phyloP scores from a whole-genome alignment of 192 early-diverging fungal species.

The Backusella morwellensis region DNA sequence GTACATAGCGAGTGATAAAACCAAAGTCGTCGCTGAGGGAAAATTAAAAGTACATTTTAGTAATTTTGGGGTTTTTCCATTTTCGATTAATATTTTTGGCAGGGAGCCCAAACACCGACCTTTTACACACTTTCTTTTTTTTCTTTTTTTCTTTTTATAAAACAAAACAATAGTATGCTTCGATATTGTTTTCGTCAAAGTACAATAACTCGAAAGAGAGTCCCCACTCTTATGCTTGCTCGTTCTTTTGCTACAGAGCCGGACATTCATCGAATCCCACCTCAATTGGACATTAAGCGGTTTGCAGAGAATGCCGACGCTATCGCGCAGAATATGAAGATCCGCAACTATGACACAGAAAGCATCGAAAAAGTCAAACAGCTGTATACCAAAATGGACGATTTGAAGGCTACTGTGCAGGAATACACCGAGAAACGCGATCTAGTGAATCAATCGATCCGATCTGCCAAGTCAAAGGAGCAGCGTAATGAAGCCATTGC shows the following conservation, averaged over 20 bases:
- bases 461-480: slow-evolving; percentile 24
- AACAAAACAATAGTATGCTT: neutral
- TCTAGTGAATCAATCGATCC: slow-evolving; percentile 17
- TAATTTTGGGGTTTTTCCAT: neutral
- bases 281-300: slow-evolving; percentile 25
- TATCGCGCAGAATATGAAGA: slow-evolving; percentile 26
- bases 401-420: slow-evolving; percentile 1
- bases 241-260: neutral
- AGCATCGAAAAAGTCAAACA: slow-evolving; percentile 8
- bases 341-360: slow-evolving; percentile 24
- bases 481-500: slow-evolving; percentile 38
- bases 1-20: too few relatives aligned
- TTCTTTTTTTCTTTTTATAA: neutral
- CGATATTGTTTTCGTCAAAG: neutral
- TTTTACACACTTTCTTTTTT: neutral
- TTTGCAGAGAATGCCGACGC: slow-evolving; percentile 25
- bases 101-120: slow-evolving; percentile 5
- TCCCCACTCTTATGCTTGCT: neutral
- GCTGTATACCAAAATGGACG: slow-evolving; percentile 10
- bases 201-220: neutral
- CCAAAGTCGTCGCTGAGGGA: too few relatives aligned
- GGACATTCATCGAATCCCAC: slow-evolving; percentile 30
- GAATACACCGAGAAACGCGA: slow-evolving; percentile 18
- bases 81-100: neutral
- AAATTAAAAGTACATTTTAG: too few relatives aligned